phyloP scores from a whole-genome alignment of 495 filamentous ascomycete genomes.

The Hyaloscypha bicolor region DNA sequence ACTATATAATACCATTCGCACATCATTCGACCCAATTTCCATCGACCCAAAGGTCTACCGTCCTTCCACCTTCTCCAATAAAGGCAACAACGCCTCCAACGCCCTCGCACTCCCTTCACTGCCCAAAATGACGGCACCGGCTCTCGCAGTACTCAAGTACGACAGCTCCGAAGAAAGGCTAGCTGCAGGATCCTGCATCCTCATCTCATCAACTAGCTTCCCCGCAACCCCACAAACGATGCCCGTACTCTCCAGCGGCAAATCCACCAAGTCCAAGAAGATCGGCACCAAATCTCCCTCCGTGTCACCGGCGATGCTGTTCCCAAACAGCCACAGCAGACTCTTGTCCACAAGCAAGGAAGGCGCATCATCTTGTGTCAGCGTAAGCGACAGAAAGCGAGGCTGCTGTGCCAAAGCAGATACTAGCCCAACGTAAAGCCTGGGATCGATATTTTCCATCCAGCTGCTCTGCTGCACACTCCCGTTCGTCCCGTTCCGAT shows the following conservation, averaged over 20 bases:
- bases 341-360: slow-evolving; percentile 79
- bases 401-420: slow-evolving; percentile 73
- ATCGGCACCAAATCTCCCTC: slow-evolving; percentile 85
- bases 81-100: slow-evolving; percentile 63
- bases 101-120: slow-evolving; percentile 71
- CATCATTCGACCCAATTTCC: neutral
- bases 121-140: slow-evolving; percentile 86
- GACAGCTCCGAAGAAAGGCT: slow-evolving; percentile 74
- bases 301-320: slow-evolving; percentile 76
- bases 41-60: neutral
- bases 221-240: slow-evolving; percentile 93
- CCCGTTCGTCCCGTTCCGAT: slow-evolving; percentile 30
- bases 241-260: slow-evolving; percentile 88
- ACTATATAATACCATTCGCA: neutral
- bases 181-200: slow-evolving; percentile 8
- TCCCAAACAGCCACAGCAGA: slow-evolving; percentile 65
- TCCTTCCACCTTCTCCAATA: slow-evolving; percentile 34
- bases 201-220: slow-evolving; percentile 63
- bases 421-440: slow-evolving; percentile 67
- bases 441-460: slow-evolving; percentile 57
- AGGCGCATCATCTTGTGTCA: slow-evolving; percentile 82
- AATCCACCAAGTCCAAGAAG: slow-evolving; percentile 77
- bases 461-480: slow-evolving; percentile 40
- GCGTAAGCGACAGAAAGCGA: slow-evolving; percentile 81
- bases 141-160: slow-evolving; percentile 85